Evolutionary conservation across 164 flowering plant species (phyloP), one percentile per base, ranked within the genome.

Genomic region (Tetrastigma voinierianum): DNA sequence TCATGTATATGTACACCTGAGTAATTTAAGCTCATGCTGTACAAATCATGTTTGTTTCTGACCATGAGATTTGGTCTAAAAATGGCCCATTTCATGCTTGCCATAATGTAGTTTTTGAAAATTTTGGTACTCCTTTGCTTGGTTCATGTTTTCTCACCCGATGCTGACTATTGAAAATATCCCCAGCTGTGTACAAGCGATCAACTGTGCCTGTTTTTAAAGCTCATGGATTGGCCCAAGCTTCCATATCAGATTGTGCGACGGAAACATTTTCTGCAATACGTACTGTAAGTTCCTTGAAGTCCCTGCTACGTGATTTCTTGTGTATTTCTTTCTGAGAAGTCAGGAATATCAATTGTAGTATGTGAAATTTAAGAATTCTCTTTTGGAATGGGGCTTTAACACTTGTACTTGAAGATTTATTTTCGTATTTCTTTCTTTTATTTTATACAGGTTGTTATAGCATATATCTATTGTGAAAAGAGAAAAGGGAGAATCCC

Each of bases 221-320:
- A 80, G 89, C 97, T 76, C 91, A 95, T 72, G 97, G 98, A 61
- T 62, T 77, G 77, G 90, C 89, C 65, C 97, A 89, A 74, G 97
- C 97, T 46, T 79, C 84, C 32, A 87, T 95, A 67, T 85, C 98
- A 62, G 96, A 95, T 74, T 95, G 96, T 81, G 90, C 78, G 45
- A 74, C 86, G 60, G 98, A 95, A 75, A 90, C 98, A 25, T 82
- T 95, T 76, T 87, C 98, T 72, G 96, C 98, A 8, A 95, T 95
- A 63, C 96, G 98, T 32, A 95, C 98, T 57, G 98, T 95, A 81
- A 80, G 96, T 69, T 67, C 17, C 32, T 51, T n/a, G 20, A 53
- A 68, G 46, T 48, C 52, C 54, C 16, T 20, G 14, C 10, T 56
- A 13, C 48, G n/a, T 51, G 51, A n/a, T 52, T 59, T 24, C 25